Evolutionary conservation across 2,329 filamentous ascomycete species (phyloP).

Genomic region (Colletotrichum tofieldiae): DNA sequence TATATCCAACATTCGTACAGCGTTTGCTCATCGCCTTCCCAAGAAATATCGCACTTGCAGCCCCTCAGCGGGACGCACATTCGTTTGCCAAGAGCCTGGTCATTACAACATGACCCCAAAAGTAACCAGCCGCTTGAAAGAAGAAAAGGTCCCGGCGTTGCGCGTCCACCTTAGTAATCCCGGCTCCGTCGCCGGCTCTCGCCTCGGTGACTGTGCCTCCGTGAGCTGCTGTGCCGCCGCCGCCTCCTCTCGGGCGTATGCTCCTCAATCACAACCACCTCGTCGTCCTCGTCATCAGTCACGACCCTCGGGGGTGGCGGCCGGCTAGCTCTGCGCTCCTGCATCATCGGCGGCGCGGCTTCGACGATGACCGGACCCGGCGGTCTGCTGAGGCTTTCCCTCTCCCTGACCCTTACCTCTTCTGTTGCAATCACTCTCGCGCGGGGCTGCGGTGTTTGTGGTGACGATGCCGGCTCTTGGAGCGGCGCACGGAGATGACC

Average conservation of each 20-base stretch:
- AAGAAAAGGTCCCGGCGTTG: not conserved
- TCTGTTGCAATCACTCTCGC: conserved; percentile 49
- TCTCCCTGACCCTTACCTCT: conserved; percentile 48
- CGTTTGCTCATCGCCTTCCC: conserved; percentile 2
- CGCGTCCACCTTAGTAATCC: conserved; percentile 28
- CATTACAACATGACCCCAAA: conserved; percentile 4
- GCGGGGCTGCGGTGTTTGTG: conserved; percentile 35
- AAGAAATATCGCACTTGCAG: not conserved
- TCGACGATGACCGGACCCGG: conserved; percentile 48
- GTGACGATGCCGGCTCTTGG: conserved; percentile 37
- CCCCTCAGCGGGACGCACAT: not conserved
- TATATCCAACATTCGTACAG: conserved; percentile 15
- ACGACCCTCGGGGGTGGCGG: conserved; percentile 49
- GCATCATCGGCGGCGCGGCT: conserved; percentile 45
- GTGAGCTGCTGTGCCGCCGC: conserved; percentile 45
- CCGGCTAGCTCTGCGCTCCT: conserved; percentile 42
- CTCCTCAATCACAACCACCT: conserved; percentile 55
- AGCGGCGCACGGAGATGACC: conserved; percentile 45
- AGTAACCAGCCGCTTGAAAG: not conserved
- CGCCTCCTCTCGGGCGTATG: conserved; percentile 50
- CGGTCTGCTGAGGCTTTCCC: conserved; percentile 36
- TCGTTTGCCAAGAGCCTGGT: not conserved
- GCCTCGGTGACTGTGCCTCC: conserved; percentile 29
- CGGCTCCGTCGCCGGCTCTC: conserved; percentile 37
- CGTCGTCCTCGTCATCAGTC: conserved; percentile 49